Base-by-base conservation (phyloP, 2,329 filamentous ascomycete genomes). In the Aschersonia sp. region DNA sequence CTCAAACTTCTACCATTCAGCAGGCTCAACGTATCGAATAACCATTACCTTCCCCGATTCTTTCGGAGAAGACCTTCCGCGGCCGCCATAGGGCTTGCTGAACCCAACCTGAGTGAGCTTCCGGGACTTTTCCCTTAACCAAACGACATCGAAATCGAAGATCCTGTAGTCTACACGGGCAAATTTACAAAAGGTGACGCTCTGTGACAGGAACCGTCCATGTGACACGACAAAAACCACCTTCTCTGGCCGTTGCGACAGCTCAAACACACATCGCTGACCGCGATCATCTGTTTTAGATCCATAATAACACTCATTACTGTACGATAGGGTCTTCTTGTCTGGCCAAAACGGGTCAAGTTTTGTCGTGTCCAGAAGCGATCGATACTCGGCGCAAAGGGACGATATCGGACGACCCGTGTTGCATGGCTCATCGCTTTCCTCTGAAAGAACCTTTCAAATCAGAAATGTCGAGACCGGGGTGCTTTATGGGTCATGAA, bases 121-220 rank as follows among this genome's bases (percentile, higher is more conserved):
- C 22, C 2, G 22, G 22, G 22, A 22, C 22, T 22, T 22, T 22
- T 22, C 22, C 22, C 22, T 22, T 2, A 2, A 8, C 12, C 35
- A 8, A 2, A 12, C 12, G 4, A 8, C 50, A 5, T 51, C 58
- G 52, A 79, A 77, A 14, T 76, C 70, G 54, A 83, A 83, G 32
- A 83, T 64, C 10, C 80, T 71, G 59, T 78, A 84, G 55, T 84
- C 80, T 9, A 73, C 74, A 51, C 83, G 83, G 57, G 72, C 74
- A 55, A 68, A 79, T 65, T 66, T 74, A 52, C 65, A 66, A 2
- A 77, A 73, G 7, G 68, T 71, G 6, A 83, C 70, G 7, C 70
- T 76, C 4, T 67, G 59, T n/a, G 79, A 65, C 51, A 84, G 54
- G 58, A 83, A 84, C 0, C 72, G 77, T 2, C 79, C 77, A 61